Base-by-base conservation (phyloP, 2,329 filamentous ascomycete genomes). In the Davidsoniella virescens region DNA sequence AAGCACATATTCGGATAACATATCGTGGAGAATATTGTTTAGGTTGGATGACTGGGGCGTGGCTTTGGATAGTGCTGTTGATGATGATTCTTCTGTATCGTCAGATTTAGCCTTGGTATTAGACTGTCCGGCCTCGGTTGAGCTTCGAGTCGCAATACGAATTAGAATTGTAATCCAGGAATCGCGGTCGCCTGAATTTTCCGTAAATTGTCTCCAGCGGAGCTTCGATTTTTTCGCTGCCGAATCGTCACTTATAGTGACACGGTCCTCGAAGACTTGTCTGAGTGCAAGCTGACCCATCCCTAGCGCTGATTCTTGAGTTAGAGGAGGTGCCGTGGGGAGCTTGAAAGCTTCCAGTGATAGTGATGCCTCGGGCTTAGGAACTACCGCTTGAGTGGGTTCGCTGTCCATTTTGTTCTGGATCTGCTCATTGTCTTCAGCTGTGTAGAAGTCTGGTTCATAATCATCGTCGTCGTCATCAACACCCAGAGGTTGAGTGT, bases 161-260 rank as follows among this genome's bases (percentile, higher is more conserved):
- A 84, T 83, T 51, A 96, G 73, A 17, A 96, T 77, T 0, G 87
- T 92, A 56, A 94, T 76, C 88, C 90, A 96, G 0, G 87, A 84
- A 55, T 95, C 88, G 55, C 82, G 75, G 58, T 90, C 87, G 58
- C 87, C 86, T 2, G 81, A 82, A 59, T 81, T 90, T 20, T 84
- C 87, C 0, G 90, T 88, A 37, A 95, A 70, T 45, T 88, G 76
- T 59, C 84, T 84, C 61, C 96, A 83, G 1, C 92, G 90, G 54
- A 75, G 69, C 64, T 80, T 78, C 40, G 71, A 69, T 61, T 77
- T 78, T 67, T 76, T 73, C 54, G 70, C 63, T 0, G 72, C 64
- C 1, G 76, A 69, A 45, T 87, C 80, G 51, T 92, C 85, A 3
- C 88, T 70, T 5, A 77, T 75, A 53, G 76, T 75, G 60, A 94